Conservation (phyloP, 2,329 filamentous ascomycete species). For the Neopestalotiopsis rosae region DNA sequence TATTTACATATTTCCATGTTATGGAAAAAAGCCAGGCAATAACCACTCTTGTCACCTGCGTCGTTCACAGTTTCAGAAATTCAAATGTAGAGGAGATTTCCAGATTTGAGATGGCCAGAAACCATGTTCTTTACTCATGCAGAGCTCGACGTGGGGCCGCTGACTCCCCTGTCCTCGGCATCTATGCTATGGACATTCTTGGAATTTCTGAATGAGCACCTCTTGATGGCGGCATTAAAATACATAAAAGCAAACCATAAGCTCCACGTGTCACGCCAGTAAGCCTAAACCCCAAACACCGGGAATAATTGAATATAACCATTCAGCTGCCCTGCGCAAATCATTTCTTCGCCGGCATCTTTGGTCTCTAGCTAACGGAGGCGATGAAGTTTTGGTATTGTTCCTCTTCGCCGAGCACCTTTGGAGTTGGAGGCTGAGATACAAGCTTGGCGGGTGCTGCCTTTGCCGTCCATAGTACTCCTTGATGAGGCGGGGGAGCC, state of each 20-base stretch:
- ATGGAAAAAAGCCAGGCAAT: too few relatives aligned
- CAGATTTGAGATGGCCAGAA: too few relatives aligned
- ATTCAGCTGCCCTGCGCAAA: not conserved
- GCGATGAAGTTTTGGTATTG: constrained; percentile 53
- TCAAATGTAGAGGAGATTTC: too few relatives aligned
- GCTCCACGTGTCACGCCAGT: not conserved
- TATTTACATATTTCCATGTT: too few relatives aligned
- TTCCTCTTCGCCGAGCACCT: constrained; percentile 46
- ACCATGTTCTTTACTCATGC: too few relatives aligned
- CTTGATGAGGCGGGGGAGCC: constrained; percentile 21
- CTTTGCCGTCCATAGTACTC: constrained; percentile 43
- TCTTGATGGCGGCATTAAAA: not conserved
- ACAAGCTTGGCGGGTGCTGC: constrained; percentile 21
- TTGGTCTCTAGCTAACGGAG: constrained; percentile 38
- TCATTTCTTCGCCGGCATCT: not conserved
- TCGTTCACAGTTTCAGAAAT: too few relatives aligned
- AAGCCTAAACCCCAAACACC: not conserved
- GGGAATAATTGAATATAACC: not conserved
- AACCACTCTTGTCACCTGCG: too few relatives aligned
- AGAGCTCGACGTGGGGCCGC: too few relatives aligned
- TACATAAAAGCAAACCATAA: not conserved
- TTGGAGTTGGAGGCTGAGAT: constrained; percentile 28
- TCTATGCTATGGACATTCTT: too few relatives aligned
- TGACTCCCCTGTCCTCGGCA: too few relatives aligned
- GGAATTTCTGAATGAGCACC: not conserved